phyloP scores from a whole-genome alignment of 140 eudicot genomes.

The Senecio squalidus region DNA sequence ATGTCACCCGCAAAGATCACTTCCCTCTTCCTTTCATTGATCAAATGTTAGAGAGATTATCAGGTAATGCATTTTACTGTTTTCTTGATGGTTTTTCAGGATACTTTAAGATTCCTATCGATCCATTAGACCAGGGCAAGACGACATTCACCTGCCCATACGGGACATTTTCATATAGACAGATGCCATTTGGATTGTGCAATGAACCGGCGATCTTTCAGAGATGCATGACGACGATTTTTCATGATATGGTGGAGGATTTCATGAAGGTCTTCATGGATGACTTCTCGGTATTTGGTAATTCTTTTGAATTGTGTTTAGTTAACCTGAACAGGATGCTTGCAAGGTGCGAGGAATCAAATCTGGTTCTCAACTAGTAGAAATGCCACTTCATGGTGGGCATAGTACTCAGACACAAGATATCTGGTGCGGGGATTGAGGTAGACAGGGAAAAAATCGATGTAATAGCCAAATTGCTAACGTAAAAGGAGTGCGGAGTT shows the following conservation, averaged over 20 bases:
- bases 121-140: neutral
- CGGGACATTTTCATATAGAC: neutral
- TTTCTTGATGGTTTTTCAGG: neutral
- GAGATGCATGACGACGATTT: neutral
- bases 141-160: neutral
- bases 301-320: neutral
- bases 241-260: neutral
- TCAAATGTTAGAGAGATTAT: neutral
- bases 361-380: neutral
- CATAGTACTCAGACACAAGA: neutral
- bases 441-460: neutral
- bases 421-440: neutral
- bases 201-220: neutral
- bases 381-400: neutral
- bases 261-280: neutral
- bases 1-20: neutral
- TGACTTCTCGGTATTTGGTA: neutral
- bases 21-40: neutral
- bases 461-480: neutral
- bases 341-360: neutral
- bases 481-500: neutral
- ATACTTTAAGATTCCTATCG: neutral
- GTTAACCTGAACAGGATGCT: neutral
- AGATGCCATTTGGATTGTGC: neutral
- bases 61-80: neutral